Evolutionary conservation across 331 rosid genomes (phyloP).

Genomic region (Acacia concinna): DNA sequence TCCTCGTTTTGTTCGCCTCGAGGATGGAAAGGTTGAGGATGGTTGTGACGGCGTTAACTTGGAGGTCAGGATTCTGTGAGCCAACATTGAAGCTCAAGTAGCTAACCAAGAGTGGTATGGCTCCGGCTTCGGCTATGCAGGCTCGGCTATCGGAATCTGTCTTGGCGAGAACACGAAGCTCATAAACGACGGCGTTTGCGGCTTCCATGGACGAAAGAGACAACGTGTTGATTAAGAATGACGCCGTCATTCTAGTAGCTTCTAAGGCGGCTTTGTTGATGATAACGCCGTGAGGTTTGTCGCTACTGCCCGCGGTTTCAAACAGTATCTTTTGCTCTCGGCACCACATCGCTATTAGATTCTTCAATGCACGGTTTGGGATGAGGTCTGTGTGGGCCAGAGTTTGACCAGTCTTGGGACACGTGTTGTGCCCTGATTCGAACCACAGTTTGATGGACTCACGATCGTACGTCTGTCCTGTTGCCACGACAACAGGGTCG

Average conservation of each 20-base stretch:
- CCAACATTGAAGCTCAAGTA: conserved; percentile 40
- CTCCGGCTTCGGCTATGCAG: conserved; percentile 83
- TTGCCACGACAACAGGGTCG: conserved; percentile 89
- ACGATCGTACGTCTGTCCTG: conserved; percentile 95
- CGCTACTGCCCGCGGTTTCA: conserved; percentile 36
- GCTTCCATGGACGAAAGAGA: conserved; percentile 36
- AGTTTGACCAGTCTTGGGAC: conserved; percentile 90
- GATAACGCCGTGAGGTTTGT: conserved; percentile 39
- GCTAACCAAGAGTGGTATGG: conserved; percentile 61
- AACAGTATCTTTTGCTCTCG: conserved; percentile 67
- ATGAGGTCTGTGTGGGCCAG: conserved; percentile 67
- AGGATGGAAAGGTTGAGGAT: conserved; percentile 73
- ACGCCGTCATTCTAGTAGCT: conserved; percentile 78
- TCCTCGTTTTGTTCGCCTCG: conserved; percentile 66
- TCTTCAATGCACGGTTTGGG: conserved; percentile 67
- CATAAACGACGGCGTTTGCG: conserved; percentile 65
- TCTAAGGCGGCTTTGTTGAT: conserved; percentile 71
- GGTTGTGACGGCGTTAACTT: conserved; percentile 85
- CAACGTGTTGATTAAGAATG: conserved; percentile 61
- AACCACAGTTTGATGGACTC: conserved; percentile 72
- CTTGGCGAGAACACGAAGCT: conserved; percentile 74
- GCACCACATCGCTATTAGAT: conserved; percentile 83
- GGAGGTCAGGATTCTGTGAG: conserved; percentile 43
- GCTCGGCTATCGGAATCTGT: conserved; percentile 76
- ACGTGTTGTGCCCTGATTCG: conserved; percentile 86